Base-by-base conservation (phyloP, 2,329 filamentous ascomycete genomes). In the Exophiala calicioides region DNA sequence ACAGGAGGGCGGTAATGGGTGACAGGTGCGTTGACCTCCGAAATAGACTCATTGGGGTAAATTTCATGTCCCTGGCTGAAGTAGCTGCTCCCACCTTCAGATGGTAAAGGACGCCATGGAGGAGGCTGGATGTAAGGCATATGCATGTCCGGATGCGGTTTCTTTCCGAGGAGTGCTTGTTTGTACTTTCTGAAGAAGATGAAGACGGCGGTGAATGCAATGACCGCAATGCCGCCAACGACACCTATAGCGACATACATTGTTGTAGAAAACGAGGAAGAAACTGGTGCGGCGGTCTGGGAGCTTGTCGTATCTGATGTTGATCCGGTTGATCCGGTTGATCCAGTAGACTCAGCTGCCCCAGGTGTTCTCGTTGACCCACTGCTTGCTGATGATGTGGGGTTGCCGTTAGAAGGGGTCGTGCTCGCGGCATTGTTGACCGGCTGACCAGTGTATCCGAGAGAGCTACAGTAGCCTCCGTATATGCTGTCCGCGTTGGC, bases 381-480 rank as follows among this genome's bases (percentile, higher is more conserved):
- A 7, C 18, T 13, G 34, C 10, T n/a, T 4, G 10, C 10, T 13
- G 15, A 13, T 24, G 40, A 27, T 6, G 31, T 35, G 18, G 29
- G 40, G 15, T 34, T 35, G 21, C 15, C 35, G 40, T 19, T 19
- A 8, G 19, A 12, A 15, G 40, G 9, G 10, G 40, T 44, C n/a
- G 40, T 35, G 15, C 35, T 13, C n/a, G 30, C 31, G 10, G 20
- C 29, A 9, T 33, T 24, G 40, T 44, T 9, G 10, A 20, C 40
- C 2, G 40, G 26, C 10, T 10, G 3, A 8, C 30, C 31, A 5
- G 40, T 35, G 12, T 33, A 44, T 4, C 40, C 40, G 20, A 34
- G 20, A 9, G 40, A 44, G 4, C 26, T 35, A 29, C 40, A 44
- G 13, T 44, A 44, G 31, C 31, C 40, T 16, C 16, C 30, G 31